Evolutionary conservation across 2,329 filamentous ascomycete genomes (phyloP).

Genomic region (Epichloe baconii): DNA sequence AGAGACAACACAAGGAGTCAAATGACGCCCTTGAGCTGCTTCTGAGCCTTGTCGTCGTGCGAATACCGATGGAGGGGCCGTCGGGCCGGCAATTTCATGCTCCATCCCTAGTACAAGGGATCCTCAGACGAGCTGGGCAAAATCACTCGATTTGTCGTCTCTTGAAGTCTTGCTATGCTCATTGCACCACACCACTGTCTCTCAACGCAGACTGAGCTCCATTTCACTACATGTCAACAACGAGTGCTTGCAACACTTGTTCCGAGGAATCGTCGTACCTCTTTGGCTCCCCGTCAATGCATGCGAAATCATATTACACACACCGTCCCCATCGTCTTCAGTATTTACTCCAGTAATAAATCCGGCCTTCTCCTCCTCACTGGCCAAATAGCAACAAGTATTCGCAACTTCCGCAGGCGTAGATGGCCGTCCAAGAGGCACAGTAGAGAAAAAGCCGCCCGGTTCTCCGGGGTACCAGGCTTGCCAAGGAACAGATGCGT

Average conservation of each 20-base stretch:
- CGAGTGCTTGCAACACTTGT: too few species aligned
- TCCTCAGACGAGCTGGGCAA: background rate
- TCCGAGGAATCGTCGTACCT: too few species aligned
- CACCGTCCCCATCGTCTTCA: slow-evolving; percentile 11
- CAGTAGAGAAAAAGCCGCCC: slow-evolving; percentile 39
- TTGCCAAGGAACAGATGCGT: slow-evolving; percentile 44
- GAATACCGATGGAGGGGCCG: too few species aligned
- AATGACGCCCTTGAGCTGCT: too few species aligned
- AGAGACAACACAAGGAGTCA: too few species aligned
- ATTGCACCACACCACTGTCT: background rate
- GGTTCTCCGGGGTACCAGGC: slow-evolving; percentile 48
- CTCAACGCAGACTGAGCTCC: too few species aligned
- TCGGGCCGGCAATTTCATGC: too few species aligned
- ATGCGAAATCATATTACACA: slow-evolving; percentile 6
- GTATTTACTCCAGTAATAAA: slow-evolving; percentile 20
- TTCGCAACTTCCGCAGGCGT: slow-evolving; percentile 57
- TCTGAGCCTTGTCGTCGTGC: too few species aligned
- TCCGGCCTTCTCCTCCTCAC: slow-evolving; percentile 60
- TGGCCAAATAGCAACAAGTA: slow-evolving; percentile 55
- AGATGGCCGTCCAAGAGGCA: slow-evolving; percentile 41
- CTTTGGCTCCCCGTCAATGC: too few species aligned
- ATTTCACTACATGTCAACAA: background rate
- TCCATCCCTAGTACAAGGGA: too few species aligned
- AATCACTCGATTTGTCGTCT: too few species aligned
- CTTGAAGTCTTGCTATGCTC: background rate